Evolutionary conservation across 1,139 yeast genomes (phyloP).

Genomic region (Nadsonia commutata): DNA sequence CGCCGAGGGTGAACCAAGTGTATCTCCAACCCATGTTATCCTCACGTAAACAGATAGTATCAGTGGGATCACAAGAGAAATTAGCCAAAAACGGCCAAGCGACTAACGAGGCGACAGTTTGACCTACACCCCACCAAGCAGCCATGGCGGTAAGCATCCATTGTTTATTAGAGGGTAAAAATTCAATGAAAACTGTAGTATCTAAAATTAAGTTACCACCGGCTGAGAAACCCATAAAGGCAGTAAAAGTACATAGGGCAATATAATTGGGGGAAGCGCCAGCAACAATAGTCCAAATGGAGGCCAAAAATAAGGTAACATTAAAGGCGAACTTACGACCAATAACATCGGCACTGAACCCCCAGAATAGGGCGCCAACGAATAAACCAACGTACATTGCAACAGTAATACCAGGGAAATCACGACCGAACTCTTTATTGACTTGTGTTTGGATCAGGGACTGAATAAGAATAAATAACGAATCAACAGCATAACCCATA

Average conservation of each 20-base stretch:
- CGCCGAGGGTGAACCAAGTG: constrained; percentile 37
- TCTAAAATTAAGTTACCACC: constrained; percentile 50
- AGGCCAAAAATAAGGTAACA: constrained; percentile 34
- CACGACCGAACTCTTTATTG: constrained; percentile 5
- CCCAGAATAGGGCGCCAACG: constrained; percentile 41
- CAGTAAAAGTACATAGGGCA: constrained; percentile 36
- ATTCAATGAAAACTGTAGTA: constrained; percentile 43
- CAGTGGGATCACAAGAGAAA: constrained; percentile 29
- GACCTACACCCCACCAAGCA: constrained; percentile 48
- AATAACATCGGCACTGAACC: constrained; percentile 29
- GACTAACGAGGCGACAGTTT: constrained; percentile 36
- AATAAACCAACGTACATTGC: constrained; percentile 30
- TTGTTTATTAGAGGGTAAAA: constrained; percentile 36
- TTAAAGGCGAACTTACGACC: constrained; percentile 48
- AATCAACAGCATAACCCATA: constrained; percentile 51
- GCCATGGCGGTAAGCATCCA: constrained; percentile 42
- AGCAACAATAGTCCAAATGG: constrained; percentile 27
- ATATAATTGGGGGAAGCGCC: constrained; percentile 34
- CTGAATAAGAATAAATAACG: constrained; percentile 26
- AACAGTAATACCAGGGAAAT: constrained; percentile 9
- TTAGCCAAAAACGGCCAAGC: constrained; percentile 43
- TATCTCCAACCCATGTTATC: constrained; percentile 46
- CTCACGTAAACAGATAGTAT: constrained; percentile 28
- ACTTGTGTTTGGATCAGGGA: constrained; percentile 3
- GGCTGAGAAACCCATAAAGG: constrained; percentile 21